A percentile compares a stretch with the other conserved stretches of the same genome.
Conservation (phyloP, 768 basidiomycete genomes). For the Symmetrospora coprosmae region DNA sequence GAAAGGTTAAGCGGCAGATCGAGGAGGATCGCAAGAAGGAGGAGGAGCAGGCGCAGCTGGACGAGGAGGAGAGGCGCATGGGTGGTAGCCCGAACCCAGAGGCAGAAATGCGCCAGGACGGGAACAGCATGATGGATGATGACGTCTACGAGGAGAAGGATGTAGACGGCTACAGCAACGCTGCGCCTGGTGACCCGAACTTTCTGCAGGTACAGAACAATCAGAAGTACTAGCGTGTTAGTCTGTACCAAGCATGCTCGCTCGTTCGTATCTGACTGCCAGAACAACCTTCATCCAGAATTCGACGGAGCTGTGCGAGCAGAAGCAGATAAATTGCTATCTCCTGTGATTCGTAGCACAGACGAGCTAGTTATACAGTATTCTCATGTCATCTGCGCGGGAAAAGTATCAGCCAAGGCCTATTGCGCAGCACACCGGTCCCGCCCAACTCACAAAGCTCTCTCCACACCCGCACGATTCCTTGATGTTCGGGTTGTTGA, state of each 20-base stretch:
- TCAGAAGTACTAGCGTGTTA: not conserved
- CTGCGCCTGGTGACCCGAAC: no score
- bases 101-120: constrained; percentile 16
- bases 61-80: constrained; percentile 12
- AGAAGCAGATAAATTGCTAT: not conserved
- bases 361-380: not conserved
- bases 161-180: no score
- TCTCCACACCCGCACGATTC: constrained; percentile 66
- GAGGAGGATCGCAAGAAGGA: not conserved
- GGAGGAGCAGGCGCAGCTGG: constrained; percentile 15
- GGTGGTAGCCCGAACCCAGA: not conserved
- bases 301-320: not conserved
- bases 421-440: not conserved
- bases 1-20: not conserved
- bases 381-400: not conserved
- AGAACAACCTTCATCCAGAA: not conserved
- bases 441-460: no score
- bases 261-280: no score
- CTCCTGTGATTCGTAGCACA: not conserved
- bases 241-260: not conserved
- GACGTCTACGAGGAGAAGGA: not conserved
- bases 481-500: constrained; percentile 64
- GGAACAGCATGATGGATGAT: not conserved
- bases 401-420: not conserved
- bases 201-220: not conserved